Base-by-base conservation (phyloP, 1,284 basidiomycete species). In the Ganoderma boninense region DNA sequence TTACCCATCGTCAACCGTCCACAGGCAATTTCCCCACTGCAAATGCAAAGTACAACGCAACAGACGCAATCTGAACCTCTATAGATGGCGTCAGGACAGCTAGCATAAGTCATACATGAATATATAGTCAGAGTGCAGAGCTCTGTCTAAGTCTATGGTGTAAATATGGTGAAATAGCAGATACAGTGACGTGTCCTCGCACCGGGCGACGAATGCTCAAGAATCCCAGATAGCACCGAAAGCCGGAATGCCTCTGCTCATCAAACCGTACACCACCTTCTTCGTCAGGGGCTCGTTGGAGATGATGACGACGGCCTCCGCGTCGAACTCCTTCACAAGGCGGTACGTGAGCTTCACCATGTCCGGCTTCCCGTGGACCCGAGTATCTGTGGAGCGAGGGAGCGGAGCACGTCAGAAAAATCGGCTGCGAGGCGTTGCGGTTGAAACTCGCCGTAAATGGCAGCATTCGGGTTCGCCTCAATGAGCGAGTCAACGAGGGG, bases 191-290 rank as follows among this genome's bases (percentile, higher is more conserved):
- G 23, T 14, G 49, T 26, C 23, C 13, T 52, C 49, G 49, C 49
- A 46, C 49, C 49, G 20, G 23, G 49, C 49, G 49, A 52, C 16
- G 49, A 26, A 38, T 38, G 38, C 49, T 77, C 66, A 82, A 18
- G 82, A 83, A 76, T 89, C 87, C 84, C 87, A 89, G 70, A 89
- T 88, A 2, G 87, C 87, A 44, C 88, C 88, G 70, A 88, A 89
- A 0, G 88, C 87, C 18, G 88, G 86, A 62, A 90, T 87, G 14
- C 88, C 87, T 69, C 88, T 79, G 73, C 85, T 87, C 82, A 85
- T 85, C 86, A 87, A 86, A 16, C 87, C 88, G 74, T 88, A 89
- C 18, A 89, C 87, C 14, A 90, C 83, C 77, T 89, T 89, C 69
- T 83, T 75, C 32, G 88, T 90, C 44, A 90, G 77, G 67, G 84